Evolutionary conservation across 1,284 basidiomycete genomes (phyloP), one percentile per base, ranked within the genome.

Genomic region (Tetrapyrgos nigripes): DNA sequence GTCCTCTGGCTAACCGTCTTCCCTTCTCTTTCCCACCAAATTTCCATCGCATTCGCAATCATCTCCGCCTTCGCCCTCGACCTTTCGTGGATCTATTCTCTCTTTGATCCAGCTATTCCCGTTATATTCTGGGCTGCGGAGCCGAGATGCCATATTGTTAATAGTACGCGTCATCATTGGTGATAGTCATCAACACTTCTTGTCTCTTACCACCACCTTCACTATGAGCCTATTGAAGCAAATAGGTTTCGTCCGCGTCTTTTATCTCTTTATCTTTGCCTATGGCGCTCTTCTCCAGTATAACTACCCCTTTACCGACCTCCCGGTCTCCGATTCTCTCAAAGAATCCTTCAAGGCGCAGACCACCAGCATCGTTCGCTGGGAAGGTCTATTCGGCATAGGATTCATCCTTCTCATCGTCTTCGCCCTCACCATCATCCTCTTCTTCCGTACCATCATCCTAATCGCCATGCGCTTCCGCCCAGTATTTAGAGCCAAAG

Each of bases 31-130:
- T n/a, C 27, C 27, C 58, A 89, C 90, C 89, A 83, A 79, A 75
- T 79, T 8, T 85, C 88, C 3, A 73, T 93, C 58, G 73, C 79
- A 27, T 87, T 92, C 58, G 89, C 86, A 1, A 87, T 93, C 44
- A 68, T 93, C n/a, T 88, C 91, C 2, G 86, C 89, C 0, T 93
- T 85, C 66, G 76, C 83, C 3, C 74, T 85, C 43, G 82, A 86
- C 46, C 74, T 83, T 33, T 72, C 85, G 0, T 93, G 90, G 89
- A 83, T 91, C 53, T 88, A 89, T 62, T 68, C 79, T 35, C 83
- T 92, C 66, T 90, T 93, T 68, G 79, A 85, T 50, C 81, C 74
- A 0, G 74, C 73, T 19, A 85, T 87, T 0, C 91, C 91, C 3
- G 88, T 92, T 4, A 85, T 93, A n/a, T n/a, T n/a, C n/a, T n/a